Evolutionary conservation across 2,329 filamentous ascomycete genomes (phyloP), one percentile per base, ranked within the genome.

Genomic region (Penicillium hesseltinei): DNA sequence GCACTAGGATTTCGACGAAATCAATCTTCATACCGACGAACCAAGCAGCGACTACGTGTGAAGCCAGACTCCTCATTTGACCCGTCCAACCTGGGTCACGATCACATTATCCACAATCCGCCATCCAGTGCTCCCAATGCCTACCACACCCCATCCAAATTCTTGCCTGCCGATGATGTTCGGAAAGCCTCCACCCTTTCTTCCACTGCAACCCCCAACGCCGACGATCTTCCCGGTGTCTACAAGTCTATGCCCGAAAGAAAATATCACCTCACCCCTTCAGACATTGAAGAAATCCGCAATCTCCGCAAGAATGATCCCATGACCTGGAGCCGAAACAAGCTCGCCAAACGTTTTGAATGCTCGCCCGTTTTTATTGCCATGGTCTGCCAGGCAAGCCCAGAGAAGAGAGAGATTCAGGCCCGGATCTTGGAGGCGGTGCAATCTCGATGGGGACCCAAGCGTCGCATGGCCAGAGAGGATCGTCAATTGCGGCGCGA

Each of bases 71-170:
- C 76, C 13, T 80, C 78, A n/a, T 82, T 82, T 64, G 73, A 73
- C 17, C 62, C 66, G 10, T 71, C 77, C 6, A 67, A 70, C 50
- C 71, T 75, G 59, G 61, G 66, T 21, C 74, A 75, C 59, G 80
- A 84, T 57, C 80, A 83, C 66, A 85, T 87, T 69, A 80, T 88
- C 69, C 85, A 84, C 79, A 88, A 88, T 64, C 86, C 86, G 36
- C 86, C 86, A 0, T 84, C 85, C 7, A 83, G 84, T 29, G 81
- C 83, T 7, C 85, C 86, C 8, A 85, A 80, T 59, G 81, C 85
- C 25, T 86, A 85, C 67, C 83, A 87, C 69, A 89, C 86, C 2
- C 86, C 86, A 2, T 74, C 79, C 29, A 85, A 86, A 62, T 89
- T 89, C 70, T 78, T 89, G 8, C 86, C 86, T 5, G 69, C 77